A percentile compares a stretch with the other conserved stretches of the same genome.
Conservation (phyloP, 208 protist species). For the Lotmaria passim region DNA sequence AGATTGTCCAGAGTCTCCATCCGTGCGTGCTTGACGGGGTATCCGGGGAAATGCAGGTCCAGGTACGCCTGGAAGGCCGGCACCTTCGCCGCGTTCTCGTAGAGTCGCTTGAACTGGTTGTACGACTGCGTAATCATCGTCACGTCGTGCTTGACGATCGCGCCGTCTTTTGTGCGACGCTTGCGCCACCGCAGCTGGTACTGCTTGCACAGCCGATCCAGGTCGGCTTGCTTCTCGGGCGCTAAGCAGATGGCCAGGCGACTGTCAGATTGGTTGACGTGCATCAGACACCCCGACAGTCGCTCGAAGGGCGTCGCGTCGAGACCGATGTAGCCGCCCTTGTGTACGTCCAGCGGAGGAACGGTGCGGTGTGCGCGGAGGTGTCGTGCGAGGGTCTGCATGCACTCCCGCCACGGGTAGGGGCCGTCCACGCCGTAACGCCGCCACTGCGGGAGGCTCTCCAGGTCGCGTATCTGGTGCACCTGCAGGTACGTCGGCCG, state of each 20-base stretch:
- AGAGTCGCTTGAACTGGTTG: slow-evolving; percentile 62
- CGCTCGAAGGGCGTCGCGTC: slow-evolving; percentile 81
- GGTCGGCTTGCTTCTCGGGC: slow-evolving; percentile 53
- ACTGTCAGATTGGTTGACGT: slow-evolving; percentile 78
- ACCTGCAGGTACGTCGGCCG: slow-evolving; percentile 60
- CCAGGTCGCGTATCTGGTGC: slow-evolving; percentile 76
- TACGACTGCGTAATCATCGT: slow-evolving; percentile 77
- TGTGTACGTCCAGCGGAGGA: slow-evolving; percentile 74
- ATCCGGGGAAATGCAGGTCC: slow-evolving; percentile 66
- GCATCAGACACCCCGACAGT: slow-evolving; percentile 70
- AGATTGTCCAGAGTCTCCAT: slow-evolving; percentile 74
- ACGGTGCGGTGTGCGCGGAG: slow-evolving; percentile 36
- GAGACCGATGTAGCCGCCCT: slow-evolving; percentile 81
- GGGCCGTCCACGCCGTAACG: slow-evolving; percentile 73
- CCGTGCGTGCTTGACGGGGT: slow-evolving; percentile 74
- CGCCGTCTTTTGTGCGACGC: slow-evolving; percentile 42
- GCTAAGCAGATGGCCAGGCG: slow-evolving; percentile 40
- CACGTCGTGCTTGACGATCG: slow-evolving; percentile 42
- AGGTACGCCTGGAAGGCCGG: slow-evolving; percentile 59
- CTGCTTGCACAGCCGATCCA: slow-evolving; percentile 53
- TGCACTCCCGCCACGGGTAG: slow-evolving; percentile 80
- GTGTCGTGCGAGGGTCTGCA: slow-evolving; percentile 46
- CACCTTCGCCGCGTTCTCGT: slow-evolving; percentile 27
- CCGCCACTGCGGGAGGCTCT: slow-evolving; percentile 65
- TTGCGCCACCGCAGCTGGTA: slow-evolving; percentile 73